Percentiles rank a stretch among this genome's conserved stretches.
Conservation (phyloP, 768 basidiomycete species). For the Tulasnella sp. region DNA sequence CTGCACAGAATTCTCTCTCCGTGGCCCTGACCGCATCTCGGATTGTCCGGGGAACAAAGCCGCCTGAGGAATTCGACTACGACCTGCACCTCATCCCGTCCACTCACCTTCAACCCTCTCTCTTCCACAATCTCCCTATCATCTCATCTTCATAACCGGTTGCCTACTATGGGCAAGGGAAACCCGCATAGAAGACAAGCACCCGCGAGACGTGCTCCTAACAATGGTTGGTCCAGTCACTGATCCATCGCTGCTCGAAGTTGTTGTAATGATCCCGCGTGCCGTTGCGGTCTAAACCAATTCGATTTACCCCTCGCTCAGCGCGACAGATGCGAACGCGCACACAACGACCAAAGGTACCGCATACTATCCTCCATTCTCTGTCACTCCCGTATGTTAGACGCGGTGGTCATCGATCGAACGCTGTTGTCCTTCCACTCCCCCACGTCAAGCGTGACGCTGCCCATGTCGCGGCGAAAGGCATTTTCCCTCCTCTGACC, state of each 20-base stretch:
- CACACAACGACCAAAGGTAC: conserved; percentile 16
- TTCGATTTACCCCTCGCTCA: background rate
- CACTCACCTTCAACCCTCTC: background rate
- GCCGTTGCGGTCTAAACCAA: background rate
- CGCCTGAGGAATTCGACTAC: background rate
- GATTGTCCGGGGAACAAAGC: conserved; percentile 4
- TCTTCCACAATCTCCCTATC: background rate
- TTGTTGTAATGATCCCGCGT: background rate
- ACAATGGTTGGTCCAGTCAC: conserved; percentile 1
- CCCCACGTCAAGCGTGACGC: background rate
- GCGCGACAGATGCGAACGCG: conserved; percentile 17
- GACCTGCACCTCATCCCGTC: background rate
- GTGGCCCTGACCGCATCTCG: background rate
- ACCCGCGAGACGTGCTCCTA: conserved; percentile 2
- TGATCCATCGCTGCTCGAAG: background rate
- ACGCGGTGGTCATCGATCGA: background rate
- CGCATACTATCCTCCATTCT: background rate
- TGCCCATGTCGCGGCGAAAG: background rate
- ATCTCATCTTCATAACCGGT: background rate
- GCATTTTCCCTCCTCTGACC: background rate
- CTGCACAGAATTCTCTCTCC: background rate
- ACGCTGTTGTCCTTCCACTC: background rate
- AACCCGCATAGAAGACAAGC: conserved; percentile 6
- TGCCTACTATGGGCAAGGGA: conserved; percentile 9
- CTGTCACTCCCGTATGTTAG: background rate